phyloP scores from a whole-genome alignment of 495 filamentous ascomycete species.

The Neurospora sp. region DNA sequence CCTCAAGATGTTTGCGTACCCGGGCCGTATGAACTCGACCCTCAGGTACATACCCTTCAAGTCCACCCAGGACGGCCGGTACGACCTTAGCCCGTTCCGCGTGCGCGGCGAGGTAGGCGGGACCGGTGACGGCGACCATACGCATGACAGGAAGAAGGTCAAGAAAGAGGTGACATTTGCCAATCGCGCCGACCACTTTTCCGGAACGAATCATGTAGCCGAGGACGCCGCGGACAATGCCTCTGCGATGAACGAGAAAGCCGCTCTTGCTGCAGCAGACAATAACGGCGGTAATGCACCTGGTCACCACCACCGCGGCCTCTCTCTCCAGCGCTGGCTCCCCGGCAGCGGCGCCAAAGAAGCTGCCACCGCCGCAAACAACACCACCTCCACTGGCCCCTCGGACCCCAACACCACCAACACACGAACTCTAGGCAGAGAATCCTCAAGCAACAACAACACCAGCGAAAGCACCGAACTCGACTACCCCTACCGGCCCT shows the following conservation, averaged over 20 bases:
- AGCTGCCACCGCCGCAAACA: slow-evolving; percentile 20
- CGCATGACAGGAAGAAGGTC: slow-evolving; percentile 37
- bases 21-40: slow-evolving; percentile 67
- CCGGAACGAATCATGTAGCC: slow-evolving; percentile 3
- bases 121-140: slow-evolving; percentile 19
- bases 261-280: slow-evolving; percentile 8
- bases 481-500: neutral
- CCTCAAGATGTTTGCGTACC: slow-evolving; percentile 73
- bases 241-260: slow-evolving; percentile 27
- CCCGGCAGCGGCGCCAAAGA: slow-evolving; percentile 22
- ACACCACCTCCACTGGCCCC: slow-evolving; percentile 44
- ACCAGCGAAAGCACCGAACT: slow-evolving; percentile 10
- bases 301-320: slow-evolving; percentile 17
- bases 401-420: slow-evolving; percentile 14
- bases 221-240: slow-evolving; percentile 26
- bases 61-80: slow-evolving; percentile 55
- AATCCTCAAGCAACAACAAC: slow-evolving; percentile 1
- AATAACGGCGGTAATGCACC: neutral
- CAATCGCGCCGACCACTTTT: slow-evolving; percentile 21
- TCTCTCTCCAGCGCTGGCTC: slow-evolving; percentile 44
- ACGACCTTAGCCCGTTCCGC: slow-evolving; percentile 76
- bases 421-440: neutral
- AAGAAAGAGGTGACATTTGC: slow-evolving; percentile 55
- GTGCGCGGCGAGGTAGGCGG: slow-evolving; percentile 48
- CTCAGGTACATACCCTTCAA: slow-evolving; percentile 69